Evolutionary conservation across 75 land plant species (phyloP), one percentile per base, ranked within the genome.

Genomic region (Selaginella tamariscina): DNA sequence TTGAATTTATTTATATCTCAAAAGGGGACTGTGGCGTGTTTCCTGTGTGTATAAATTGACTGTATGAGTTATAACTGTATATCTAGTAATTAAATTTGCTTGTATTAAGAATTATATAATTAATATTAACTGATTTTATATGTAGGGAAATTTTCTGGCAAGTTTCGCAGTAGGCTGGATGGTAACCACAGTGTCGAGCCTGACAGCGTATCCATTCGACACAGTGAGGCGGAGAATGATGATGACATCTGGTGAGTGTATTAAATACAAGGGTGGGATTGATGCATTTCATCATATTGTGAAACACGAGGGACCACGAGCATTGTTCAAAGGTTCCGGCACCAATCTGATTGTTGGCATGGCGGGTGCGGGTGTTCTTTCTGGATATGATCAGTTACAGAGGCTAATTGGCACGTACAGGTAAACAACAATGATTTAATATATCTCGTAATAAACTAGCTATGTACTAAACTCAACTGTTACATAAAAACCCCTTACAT

Each of bases 191-290:
- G 81, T 78, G 63, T 86, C 86, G 62, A 78, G 86, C 27, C 76
- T 85, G 31, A 82, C 88, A 24, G 83, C 83, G 1, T 86, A 81
- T 60, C 88, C 86, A 1, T 71, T 86, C 49, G 86, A 86, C 33
- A 86, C 86, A 8, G 85, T 85, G 24, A 71, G 82, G 26, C 71
- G 85, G 64, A 74, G 87, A 65, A 84, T 82, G 86, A 84, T 85
- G 88, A 85, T 83, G 88, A 86, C 87, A 8, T 86, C 86, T 11
- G 89, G 89, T 8, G 84, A 84, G 70, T 84, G 82, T n/a, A 81
- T 86, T 21, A 82, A 85, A 65, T 80, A 85, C 80, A 79, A 77
- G 55, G 77, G 87, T 57, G 81, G 84, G 0, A 0, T 84, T 26
- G 87, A 86, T 67, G 84, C 84, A 20, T 86, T 86, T 67, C 24